Base-by-base conservation (phyloP, 345 rosid species). In the Brassica rapa region DNA sequence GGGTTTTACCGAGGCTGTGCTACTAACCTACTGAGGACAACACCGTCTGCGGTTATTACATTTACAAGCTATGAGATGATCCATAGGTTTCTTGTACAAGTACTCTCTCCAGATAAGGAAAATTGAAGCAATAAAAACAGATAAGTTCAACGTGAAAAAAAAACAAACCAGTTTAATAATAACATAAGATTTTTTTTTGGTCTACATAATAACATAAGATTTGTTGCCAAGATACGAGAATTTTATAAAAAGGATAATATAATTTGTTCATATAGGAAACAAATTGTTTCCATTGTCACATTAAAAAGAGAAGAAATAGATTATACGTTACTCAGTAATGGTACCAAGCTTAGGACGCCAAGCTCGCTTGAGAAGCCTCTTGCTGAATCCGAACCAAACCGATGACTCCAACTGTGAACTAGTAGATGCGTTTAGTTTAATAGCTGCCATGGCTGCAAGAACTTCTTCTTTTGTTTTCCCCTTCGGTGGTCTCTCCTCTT, bases 1-100 rank as follows among this genome's bases (percentile, higher is more conserved):
- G 97, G 95, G n/a, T 86, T 92, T 67, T 92, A 92, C 82, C 95
- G 97, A 25, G 97, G 97, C 33, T 92, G 91, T 75, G 95, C 88
- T n/a, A 90, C 97, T 9, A 92, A 92, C 63, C 80, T 90, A 14
- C 53, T 92, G 67, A 84, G 93, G 86, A 92, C 95, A 6, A 89
- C 93, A 55, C 97, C 97, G 21, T 90, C 97, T 2, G 95, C 93
- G 19, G 88, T 90, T 46, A 92, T 90, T 46, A 92, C 97, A 49
- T 89, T 90, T 76, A 92, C 93, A 53, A 89, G 90, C 73, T 90
- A 90, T 27, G 97, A 92, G 86, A 92, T 88, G 93, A 90, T 90
- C 63, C 84, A 72, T 35, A 77, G 91, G 74, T 87, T 87, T 32
- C 64, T 25, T 11, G 8, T 4, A 60, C 64, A 24, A 60, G 64